Base-by-base conservation (phyloP, 352 stramenopile species). In the Phytophthora colocasiae region DNA sequence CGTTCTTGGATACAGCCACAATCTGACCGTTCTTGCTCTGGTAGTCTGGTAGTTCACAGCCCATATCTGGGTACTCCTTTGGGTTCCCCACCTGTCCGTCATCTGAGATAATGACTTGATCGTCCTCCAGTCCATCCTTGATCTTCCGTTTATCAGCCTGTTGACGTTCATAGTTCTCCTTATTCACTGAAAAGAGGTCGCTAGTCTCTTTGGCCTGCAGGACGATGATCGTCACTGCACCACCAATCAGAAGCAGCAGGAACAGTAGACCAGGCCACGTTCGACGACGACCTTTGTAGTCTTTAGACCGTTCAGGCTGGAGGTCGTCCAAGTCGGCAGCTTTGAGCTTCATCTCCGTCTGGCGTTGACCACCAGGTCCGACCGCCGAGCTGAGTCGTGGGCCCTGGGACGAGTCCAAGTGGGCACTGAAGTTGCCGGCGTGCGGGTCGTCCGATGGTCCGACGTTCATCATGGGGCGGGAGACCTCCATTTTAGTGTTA, bases 261-360 rank as follows among this genome's bases (percentile, higher is more conserved):
- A 91, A 15, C 0, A 92, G 36, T 8, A 91, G 47, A 4, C 82
- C 81, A 0, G 84, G 80, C 80, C 78, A 91, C 24, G 72, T 87
- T 11, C 78, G 70, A 45, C 88, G 79, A 22, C 83, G 81, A n/a
- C 85, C 85, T 45, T 91, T 92, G 73, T 91, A 93, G 67, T 89
- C 77, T 7, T 74, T 73, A 24, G 66, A 74, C 15, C 68, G 60
- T 63, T 91, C 82, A 0, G 80, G 75, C 15, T 58, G 70, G 2
- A 50, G 52, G 0, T 62, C 64, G 19, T 84, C 77, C 1, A 70
- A 60, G 14, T 89, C 76, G 1, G 76, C 56, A 11, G 80, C 80
- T 56, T 65, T 79, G 58, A 91, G 73, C 65, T 76, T 78, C 74
- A 87, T 87, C 56, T 90, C 79, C 9, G 80, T 91, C 54, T 70